Conservation (phyloP, 192 early-diverging fungal species). For the Kickxella alabastrina region DNA sequence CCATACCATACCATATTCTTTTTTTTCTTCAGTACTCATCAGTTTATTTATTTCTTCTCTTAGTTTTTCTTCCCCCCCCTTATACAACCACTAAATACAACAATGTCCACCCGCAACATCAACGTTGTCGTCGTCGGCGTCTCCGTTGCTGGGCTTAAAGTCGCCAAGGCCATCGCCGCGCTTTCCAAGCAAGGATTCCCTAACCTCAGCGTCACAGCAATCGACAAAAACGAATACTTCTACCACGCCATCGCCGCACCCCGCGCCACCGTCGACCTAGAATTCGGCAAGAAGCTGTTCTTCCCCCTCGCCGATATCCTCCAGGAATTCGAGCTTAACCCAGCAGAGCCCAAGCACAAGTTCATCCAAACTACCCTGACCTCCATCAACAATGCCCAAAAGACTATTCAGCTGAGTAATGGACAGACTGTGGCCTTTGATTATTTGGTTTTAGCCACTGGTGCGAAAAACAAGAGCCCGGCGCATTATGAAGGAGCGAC, state of each 20-base stretch:
- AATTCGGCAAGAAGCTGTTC: slow-evolving; percentile 47
- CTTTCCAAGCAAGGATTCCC: slow-evolving; percentile 31
- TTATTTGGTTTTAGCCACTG: slow-evolving; percentile 65
- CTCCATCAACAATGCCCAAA: slow-evolving; percentile 31
- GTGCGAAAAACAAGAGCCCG: slow-evolving; percentile 53
- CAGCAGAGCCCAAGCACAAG: slow-evolving; percentile 14
- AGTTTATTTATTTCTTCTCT: too few relatives aligned
- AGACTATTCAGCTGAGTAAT: slow-evolving; percentile 45
- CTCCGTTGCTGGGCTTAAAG: slow-evolving; percentile 49
- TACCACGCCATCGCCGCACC: slow-evolving; percentile 55
- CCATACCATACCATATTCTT: too few relatives aligned
- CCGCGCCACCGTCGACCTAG: slow-evolving; percentile 50
- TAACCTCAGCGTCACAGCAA: slow-evolving; percentile 46
- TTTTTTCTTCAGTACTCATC: too few relatives aligned
- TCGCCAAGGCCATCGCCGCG: slow-evolving; percentile 36
- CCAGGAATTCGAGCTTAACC: slow-evolving; percentile 8
- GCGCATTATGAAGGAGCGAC: slow-evolving; percentile 36
- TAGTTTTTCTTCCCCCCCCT: too few relatives aligned
- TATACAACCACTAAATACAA: too few relatives aligned
- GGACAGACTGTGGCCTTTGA: slow-evolving; percentile 57
- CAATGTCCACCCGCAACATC: slow-evolving; percentile 29
- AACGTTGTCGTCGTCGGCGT: slow-evolving; percentile 54
- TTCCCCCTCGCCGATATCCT: slow-evolving; percentile 51
- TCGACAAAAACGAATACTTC: slow-evolving; percentile 53
- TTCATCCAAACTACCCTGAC: slow-evolving; percentile 54